These are phyloP conservation scores for Pyrus betulifolia DNA, from an alignment of 306 rosid genomes.

Conservation along the genomic window DNA sequence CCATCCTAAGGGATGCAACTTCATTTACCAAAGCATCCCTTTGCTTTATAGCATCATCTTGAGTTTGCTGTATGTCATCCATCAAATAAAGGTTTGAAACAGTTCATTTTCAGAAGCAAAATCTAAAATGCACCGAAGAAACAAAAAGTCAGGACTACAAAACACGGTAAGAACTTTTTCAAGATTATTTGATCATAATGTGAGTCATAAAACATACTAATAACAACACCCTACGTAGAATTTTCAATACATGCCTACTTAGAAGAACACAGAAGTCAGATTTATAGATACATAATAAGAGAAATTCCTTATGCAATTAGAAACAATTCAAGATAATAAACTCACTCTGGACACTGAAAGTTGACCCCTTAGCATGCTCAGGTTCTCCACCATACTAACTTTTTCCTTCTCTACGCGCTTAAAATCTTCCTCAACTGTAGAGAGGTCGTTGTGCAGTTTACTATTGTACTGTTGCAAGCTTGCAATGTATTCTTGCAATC, in stretches of 20 bases:
- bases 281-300: not conserved
- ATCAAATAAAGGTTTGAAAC: slow-evolving; percentile 15
- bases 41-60: slow-evolving; percentile 86
- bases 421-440: slow-evolving; percentile 78
- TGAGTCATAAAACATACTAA: not conserved
- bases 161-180: not conserved
- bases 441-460: slow-evolving; percentile 89
- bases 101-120: not conserved
- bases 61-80: slow-evolving; percentile 52
- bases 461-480: slow-evolving; percentile 92
- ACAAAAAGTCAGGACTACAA: not conserved
- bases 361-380: slow-evolving; percentile 71
- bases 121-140: not conserved
- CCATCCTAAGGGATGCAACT: slow-evolving; percentile 53
- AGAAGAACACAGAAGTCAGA: not conserved
- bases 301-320: not conserved
- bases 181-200: not conserved
- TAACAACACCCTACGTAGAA: not conserved
- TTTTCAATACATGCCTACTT: not conserved
- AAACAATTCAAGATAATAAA: slow-evolving; percentile 14
- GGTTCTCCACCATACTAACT: slow-evolving; percentile 61
- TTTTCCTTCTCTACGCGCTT: slow-evolving; percentile 86
- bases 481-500: slow-evolving; percentile 85
- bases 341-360: slow-evolving; percentile 80
- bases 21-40: slow-evolving; percentile 75